Evolutionary conservation across 805 yeast genomes (phyloP).

Genomic region (Ogataea glucozyma): DNA sequence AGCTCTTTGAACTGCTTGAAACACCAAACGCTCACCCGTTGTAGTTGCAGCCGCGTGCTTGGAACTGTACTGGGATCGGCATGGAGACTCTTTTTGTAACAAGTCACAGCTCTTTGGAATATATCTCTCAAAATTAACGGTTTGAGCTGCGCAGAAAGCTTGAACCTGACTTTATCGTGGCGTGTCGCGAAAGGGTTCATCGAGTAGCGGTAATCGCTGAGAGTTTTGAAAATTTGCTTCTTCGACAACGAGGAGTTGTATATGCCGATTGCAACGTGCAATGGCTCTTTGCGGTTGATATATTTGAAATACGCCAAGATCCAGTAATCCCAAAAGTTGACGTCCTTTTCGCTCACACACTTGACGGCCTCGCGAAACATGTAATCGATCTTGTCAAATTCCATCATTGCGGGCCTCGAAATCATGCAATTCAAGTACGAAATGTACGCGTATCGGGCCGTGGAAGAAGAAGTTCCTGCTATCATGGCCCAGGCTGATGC

Average conservation of each 20-base stretch:
- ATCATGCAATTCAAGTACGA: constrained; percentile 34
- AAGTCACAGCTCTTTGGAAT: constrained; percentile 25
- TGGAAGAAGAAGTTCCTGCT: constrained; percentile 14
- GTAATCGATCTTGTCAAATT: constrained; percentile 26
- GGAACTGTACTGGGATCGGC: constrained; percentile 13
- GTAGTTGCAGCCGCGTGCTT: constrained; percentile 14
- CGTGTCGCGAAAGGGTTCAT: constrained; percentile 33
- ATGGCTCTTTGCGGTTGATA: constrained; percentile 28
- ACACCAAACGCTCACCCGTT: constrained; percentile 28
- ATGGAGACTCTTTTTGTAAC: constrained; percentile 18
- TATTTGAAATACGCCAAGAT: constrained; percentile 34
- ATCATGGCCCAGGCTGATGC: constrained; percentile 34
- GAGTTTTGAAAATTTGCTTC: constrained; percentile 15
- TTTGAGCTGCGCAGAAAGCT: constrained; percentile 17
- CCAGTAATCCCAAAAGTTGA: constrained; percentile 35
- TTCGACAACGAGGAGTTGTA: constrained; percentile 18
- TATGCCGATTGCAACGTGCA: constrained; percentile 25
- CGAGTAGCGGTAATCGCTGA: constrained; percentile 17
- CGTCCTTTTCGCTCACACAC: constrained; percentile 16
- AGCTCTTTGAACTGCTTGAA: constrained; percentile 17
- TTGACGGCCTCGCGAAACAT: constrained; percentile 24
- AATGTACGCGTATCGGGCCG: constrained; percentile 30
- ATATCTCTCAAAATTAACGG: constrained; percentile 31
- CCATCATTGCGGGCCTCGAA: constrained; percentile 18
- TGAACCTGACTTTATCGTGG: constrained; percentile 26